phyloP scores from a whole-genome alignment of 2,329 filamentous ascomycete genomes.

The Xylariaceae sp. region DNA sequence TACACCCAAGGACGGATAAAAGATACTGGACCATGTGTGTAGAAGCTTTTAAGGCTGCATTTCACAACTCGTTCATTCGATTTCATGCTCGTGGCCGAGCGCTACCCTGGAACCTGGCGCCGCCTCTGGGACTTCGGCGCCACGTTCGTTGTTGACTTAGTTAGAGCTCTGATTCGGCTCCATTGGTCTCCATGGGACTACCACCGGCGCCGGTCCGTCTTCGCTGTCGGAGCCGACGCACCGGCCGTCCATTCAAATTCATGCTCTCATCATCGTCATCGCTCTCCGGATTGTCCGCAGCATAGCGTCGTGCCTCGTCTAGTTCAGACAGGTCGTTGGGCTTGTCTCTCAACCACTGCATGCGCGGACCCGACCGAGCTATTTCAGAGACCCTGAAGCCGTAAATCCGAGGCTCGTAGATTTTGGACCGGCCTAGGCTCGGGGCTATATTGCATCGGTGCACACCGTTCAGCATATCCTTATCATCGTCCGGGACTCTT shows the following conservation, averaged over 20 bases:
- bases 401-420: slow-evolving; percentile 95
- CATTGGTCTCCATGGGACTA: slow-evolving; percentile 56
- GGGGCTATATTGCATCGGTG: slow-evolving; percentile 83
- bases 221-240: slow-evolving; percentile 41
- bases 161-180: slow-evolving; percentile 54
- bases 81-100: background rate
- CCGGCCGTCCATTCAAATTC: slow-evolving; percentile 41
- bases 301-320: slow-evolving; percentile 66
- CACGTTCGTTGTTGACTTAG: slow-evolving; percentile 25
- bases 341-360: slow-evolving; percentile 92
- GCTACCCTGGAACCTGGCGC: background rate
- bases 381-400: slow-evolving; percentile 92
- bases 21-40: background rate
- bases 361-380: slow-evolving; percentile 82
- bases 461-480: slow-evolving; percentile 74
- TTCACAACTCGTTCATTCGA: background rate
- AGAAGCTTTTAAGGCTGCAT: background rate
- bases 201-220: slow-evolving; percentile 47
- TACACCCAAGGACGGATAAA: background rate
- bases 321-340: slow-evolving; percentile 76
- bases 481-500: slow-evolving; percentile 42
- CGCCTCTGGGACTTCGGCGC: background rate
- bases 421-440: slow-evolving; percentile 72
- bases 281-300: slow-evolving; percentile 50
- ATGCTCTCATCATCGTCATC: slow-evolving; percentile 54